phyloP scores from a whole-genome alignment of 345 rosid species.

The Acer negundo region DNA sequence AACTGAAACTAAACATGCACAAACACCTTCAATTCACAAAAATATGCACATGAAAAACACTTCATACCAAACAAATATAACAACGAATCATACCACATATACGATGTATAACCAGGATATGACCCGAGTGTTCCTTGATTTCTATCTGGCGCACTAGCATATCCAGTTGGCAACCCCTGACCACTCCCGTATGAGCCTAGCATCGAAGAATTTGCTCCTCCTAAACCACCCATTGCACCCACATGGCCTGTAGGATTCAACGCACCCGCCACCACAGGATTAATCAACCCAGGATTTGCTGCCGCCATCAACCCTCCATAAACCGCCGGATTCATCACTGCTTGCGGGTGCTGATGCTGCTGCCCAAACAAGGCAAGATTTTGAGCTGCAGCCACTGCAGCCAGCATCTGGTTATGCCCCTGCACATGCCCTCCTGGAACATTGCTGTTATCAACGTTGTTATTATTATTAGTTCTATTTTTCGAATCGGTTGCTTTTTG shows the following conservation, averaged over 20 bases:
- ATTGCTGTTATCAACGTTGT: background rate
- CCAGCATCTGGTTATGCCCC: slow-evolving; percentile 34
- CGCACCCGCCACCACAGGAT: slow-evolving; percentile 43
- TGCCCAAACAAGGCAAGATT: slow-evolving; percentile 40
- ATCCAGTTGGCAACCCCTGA: slow-evolving; percentile 36
- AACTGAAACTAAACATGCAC: slow-evolving; percentile 4
- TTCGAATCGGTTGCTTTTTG: slow-evolving; percentile 19
- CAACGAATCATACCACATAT: slow-evolving; percentile 49
- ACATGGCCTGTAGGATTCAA: slow-evolving; percentile 30
- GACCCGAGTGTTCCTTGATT: slow-evolving; percentile 38
- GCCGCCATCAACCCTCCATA: slow-evolving; percentile 50
- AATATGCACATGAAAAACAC: slow-evolving; percentile 14
- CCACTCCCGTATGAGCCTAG: slow-evolving; percentile 35
- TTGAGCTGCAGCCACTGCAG: slow-evolving; percentile 37
- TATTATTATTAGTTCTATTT: slow-evolving; percentile 14
- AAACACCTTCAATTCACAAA: slow-evolving; percentile 2
- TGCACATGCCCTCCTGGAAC: slow-evolving; percentile 11
- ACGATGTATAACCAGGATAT: slow-evolving; percentile 39
- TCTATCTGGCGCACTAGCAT: slow-evolving; percentile 32
- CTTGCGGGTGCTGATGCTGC: slow-evolving; percentile 10
- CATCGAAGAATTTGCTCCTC: slow-evolving; percentile 29
- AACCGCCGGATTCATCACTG: slow-evolving; percentile 35
- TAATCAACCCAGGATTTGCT: slow-evolving; percentile 39
- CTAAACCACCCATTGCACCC: slow-evolving; percentile 31
- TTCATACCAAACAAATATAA: slow-evolving; percentile 4